Conservation (phyloP, 768 basidiomycete species). For the Lactarius deliciosus region DNA sequence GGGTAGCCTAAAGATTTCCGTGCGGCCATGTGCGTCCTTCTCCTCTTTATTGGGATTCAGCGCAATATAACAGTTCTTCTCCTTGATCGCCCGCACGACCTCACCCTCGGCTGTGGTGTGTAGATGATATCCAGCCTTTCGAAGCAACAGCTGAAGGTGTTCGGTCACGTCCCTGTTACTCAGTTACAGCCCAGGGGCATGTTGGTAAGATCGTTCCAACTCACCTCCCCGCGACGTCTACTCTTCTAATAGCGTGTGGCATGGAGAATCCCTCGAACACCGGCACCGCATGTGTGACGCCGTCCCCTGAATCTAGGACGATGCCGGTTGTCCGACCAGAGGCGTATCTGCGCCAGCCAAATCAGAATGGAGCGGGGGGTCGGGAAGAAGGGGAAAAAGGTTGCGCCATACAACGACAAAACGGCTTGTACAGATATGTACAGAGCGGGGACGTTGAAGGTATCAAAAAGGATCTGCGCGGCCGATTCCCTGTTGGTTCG, state of each 20-base stretch:
- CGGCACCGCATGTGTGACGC: conserved; percentile 97
- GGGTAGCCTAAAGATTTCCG: conserved; percentile 89
- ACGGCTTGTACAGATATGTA: conserved; percentile 98
- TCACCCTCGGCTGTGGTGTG: conserved; percentile 98
- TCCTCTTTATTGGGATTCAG: conserved; percentile 93
- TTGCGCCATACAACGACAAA: conserved; percentile 74
- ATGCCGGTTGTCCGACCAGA: conserved; percentile 99
- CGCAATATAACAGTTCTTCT: conserved; percentile 96
- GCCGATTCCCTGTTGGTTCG: conserved; percentile 94
- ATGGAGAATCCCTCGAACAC: conserved; percentile 99
- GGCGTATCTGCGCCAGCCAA: conserved; percentile 68
- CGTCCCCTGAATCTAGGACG: conserved; percentile 97
- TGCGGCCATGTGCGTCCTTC: conserved; percentile 76
- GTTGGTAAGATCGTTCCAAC: conserved; percentile 28
- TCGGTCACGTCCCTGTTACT: conserved; percentile 87
- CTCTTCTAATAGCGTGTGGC: conserved; percentile 95
- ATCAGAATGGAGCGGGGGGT: conserved; percentile 7
- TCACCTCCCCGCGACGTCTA: conserved; percentile 94
- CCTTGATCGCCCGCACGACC: conserved; percentile 95
- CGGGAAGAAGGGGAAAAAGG: not conserved
- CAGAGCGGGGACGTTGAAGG: conserved; percentile 97
- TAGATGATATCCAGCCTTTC: conserved; percentile 92
- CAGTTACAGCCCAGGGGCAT: conserved; percentile 17
- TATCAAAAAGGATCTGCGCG: conserved; percentile 99
- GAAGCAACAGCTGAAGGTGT: conserved; percentile 88